These are phyloP conservation scores for Karstenula rhodostoma DNA, from an alignment of 2,329 filamentous ascomycete genomes.

Conservation along the genomic window DNA sequence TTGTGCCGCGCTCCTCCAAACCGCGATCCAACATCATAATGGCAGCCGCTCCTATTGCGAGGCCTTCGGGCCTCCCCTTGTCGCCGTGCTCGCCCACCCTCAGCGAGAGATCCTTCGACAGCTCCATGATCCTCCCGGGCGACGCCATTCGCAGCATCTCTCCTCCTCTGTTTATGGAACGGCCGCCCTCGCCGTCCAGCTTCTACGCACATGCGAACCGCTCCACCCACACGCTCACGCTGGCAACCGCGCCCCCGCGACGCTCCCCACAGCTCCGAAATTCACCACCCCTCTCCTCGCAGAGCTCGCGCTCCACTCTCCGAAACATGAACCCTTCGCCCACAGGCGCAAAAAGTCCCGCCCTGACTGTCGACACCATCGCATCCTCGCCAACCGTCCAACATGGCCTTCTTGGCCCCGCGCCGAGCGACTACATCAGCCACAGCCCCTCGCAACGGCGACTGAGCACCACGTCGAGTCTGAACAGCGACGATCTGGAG, in stretches of 20 bases:
- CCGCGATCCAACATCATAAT: constrained; percentile 21
- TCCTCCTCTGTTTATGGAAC: constrained; percentile 56
- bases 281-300: constrained; percentile 43
- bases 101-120: constrained; percentile 93
- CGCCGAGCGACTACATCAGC: constrained; percentile 26
- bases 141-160: constrained; percentile 55
- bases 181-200: constrained; percentile 52
- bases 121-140: constrained; percentile 87
- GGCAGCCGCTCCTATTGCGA: constrained; percentile 47
- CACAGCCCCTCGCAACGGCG: constrained; percentile 35
- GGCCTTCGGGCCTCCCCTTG: constrained; percentile 21
- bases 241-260: constrained; percentile 41
- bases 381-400: constrained; percentile 47
- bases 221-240: constrained; percentile 29
- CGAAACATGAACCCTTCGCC: constrained; percentile 40
- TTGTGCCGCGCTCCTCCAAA: constrained; percentile 23
- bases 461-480: constrained; percentile 47
- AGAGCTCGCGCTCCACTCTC: constrained; percentile 47
- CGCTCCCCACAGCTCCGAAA: constrained; percentile 35
- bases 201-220: constrained; percentile 39
- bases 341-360: constrained; percentile 20
- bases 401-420: constrained; percentile 28
- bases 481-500: constrained; percentile 56
- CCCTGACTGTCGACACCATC: constrained; percentile 32
- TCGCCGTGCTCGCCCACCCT: constrained; percentile 74